Evolutionary conservation across 257 asterid species (phyloP).

Genomic region (Solanum paucissectum): DNA sequence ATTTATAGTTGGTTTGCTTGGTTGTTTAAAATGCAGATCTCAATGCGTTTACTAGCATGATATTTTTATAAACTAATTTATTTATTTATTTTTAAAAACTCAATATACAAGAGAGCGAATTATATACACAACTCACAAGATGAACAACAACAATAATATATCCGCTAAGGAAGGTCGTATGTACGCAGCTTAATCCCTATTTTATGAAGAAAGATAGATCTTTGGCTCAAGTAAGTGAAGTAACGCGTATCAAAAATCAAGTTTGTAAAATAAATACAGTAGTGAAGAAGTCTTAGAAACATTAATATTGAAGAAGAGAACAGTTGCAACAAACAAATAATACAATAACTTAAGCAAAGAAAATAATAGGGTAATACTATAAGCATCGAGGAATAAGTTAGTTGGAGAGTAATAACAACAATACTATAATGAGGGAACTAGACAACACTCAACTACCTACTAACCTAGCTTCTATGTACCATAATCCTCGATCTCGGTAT

Average conservation of each 20-base stretch:
- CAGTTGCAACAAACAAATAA: too few relatives aligned
- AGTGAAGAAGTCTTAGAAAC: neutral
- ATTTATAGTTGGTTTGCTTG: neutral
- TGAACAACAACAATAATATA: neutral
- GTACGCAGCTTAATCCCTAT: accelerated
- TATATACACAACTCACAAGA: neutral
- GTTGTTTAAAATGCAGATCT: neutral
- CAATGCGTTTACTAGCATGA: neutral
- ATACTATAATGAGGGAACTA: neutral
- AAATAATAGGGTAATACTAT: neutral
- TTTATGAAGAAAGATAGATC: too few relatives aligned
- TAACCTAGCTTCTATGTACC: neutral
- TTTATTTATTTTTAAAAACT: too few relatives aligned
- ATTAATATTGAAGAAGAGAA: neutral
- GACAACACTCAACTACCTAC: neutral
- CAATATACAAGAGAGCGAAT: neutral
- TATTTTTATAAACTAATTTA: neutral
- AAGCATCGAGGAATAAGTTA: neutral
- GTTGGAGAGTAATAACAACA: neutral
- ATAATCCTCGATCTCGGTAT: accelerated
- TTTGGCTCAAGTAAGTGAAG: neutral
- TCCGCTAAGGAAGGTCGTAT: accelerated
- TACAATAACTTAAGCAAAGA: neutral
- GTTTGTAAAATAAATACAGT: neutral
- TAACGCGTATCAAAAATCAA: neutral